Percentiles rank a stretch among this genome's conserved stretches.
Conservation (phyloP, 306 rosid genomes). For the Vigna mungo region DNA sequence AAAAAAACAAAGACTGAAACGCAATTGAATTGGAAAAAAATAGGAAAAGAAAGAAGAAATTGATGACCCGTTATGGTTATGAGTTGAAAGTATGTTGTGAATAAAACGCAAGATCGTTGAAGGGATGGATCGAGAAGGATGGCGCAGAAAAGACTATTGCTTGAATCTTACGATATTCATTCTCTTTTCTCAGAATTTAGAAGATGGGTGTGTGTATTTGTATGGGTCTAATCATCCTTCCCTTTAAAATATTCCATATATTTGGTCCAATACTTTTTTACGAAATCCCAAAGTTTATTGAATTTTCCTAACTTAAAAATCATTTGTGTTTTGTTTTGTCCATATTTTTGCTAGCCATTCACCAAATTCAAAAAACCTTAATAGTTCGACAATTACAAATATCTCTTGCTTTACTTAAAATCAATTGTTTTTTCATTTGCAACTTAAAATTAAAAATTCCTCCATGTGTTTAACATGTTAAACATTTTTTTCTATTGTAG, state of each 20-base stretch:
- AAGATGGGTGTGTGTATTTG: slow-evolving; percentile 8
- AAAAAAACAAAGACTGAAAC: background rate
- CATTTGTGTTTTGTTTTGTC: no score
- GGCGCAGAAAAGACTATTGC: slow-evolving; percentile 14
- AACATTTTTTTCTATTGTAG: no score
- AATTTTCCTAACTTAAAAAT: no score
- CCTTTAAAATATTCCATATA: background rate
- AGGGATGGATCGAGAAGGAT: background rate
- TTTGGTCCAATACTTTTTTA: background rate
- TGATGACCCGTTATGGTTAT: slow-evolving; percentile 40
- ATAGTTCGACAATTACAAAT: no score
- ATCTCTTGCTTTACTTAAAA: no score
- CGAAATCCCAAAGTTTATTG: no score
- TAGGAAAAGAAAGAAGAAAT: background rate
- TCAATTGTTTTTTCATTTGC: no score
- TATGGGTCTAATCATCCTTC: slow-evolving; percentile 44
- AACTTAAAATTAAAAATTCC: no score
- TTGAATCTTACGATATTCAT: slow-evolving; percentile 34
- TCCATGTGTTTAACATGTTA: no score
- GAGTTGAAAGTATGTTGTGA: slow-evolving; percentile 5
- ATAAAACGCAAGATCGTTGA: slow-evolving; percentile 4
- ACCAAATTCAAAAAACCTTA: no score
- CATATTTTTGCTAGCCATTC: no score
- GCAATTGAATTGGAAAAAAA: background rate
- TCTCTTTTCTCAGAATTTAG: background rate